A percentile compares a stretch with the other conserved stretches of the same genome.
phyloP scores from a whole-genome alignment of 2,329 filamentous ascomycete species.

The Davidsoniella eucalypti region DNA sequence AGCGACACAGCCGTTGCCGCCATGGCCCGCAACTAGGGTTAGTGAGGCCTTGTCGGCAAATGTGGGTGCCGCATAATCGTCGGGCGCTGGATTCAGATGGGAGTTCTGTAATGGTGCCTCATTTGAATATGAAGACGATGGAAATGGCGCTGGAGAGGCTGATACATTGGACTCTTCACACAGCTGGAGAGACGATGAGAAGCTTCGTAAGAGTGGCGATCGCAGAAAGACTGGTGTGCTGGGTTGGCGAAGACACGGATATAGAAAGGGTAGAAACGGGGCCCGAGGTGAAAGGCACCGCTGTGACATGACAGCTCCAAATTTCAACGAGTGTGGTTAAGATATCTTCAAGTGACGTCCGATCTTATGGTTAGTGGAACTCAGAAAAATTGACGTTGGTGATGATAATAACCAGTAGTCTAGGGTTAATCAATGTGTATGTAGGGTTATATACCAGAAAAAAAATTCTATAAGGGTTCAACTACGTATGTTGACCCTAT shows the following conservation, averaged over 20 bases:
- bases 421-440: too few species aligned
- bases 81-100: constrained; percentile 63
- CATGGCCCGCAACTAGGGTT: constrained; percentile 59
- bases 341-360: background rate
- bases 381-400: too few species aligned
- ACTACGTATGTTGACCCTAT: too few species aligned
- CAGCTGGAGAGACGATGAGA: constrained; percentile 17
- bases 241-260: constrained; percentile 25
- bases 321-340: background rate
- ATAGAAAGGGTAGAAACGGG: constrained; percentile 32
- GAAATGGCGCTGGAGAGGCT: constrained; percentile 14
- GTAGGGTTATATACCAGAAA: too few species aligned
- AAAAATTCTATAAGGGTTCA: too few species aligned
- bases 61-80: constrained; percentile 66
- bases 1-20: constrained; percentile 85
- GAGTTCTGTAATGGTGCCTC: constrained; percentile 21
- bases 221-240: background rate
- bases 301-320: constrained; percentile 23
- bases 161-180: background rate
- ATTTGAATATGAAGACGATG: constrained; percentile 18
- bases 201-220: constrained; percentile 13
- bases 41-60: constrained; percentile 79
- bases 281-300: constrained; percentile 23
- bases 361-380: background rate
- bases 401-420: too few species aligned